Base-by-base conservation (phyloP, 345 rosid genomes). In the Sonneratia caseolaris region DNA sequence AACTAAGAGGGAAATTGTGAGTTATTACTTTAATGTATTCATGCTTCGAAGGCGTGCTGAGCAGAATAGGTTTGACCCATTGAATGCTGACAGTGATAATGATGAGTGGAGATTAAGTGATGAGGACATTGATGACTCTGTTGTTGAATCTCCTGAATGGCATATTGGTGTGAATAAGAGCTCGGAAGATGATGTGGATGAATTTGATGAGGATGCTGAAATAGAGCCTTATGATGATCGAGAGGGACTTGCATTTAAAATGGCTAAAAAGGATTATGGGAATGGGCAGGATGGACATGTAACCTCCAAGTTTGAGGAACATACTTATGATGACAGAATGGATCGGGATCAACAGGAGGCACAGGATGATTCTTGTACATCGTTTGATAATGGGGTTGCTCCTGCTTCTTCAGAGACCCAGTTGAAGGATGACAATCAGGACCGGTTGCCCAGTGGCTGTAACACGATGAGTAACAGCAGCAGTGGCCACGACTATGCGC, bases 21-120 rank as follows among this genome's bases (percentile, higher is more conserved):
- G 91, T 81, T 91, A 87, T 76, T 89, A 91, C 79, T 91, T 84
- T 53, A 91, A 89, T 70, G 91, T 89, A 15, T 91, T 87, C 70
- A 76, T 86, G 76, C 83, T 91, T 47, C 77, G 75, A 68, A 75
- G 81, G 71, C 85, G 95, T 56, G 91, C 89, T 71, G 75, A 74
- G 42, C 97, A 91, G 83, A 91, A 91, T 78, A 82, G 91, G 65
- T 79, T 75, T 51, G 75, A 78, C 62, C 76, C 83, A 0, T 53
- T 74, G 75, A 83, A 85, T 71, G 73, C 83, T 32, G 97, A 91
- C 72, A 91, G 97, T 38, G 97, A 91, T 80, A 88, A 91, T 68
- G 97, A 91, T 69, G 93, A 89, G 73, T 89, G 92, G 91, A 91
- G 82, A 69, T 82, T 57, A 70, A 86, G 57, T 71, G 81, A 72